phyloP scores from a whole-genome alignment of 345 rosid genomes.

The Gossypium longicalyx region DNA sequence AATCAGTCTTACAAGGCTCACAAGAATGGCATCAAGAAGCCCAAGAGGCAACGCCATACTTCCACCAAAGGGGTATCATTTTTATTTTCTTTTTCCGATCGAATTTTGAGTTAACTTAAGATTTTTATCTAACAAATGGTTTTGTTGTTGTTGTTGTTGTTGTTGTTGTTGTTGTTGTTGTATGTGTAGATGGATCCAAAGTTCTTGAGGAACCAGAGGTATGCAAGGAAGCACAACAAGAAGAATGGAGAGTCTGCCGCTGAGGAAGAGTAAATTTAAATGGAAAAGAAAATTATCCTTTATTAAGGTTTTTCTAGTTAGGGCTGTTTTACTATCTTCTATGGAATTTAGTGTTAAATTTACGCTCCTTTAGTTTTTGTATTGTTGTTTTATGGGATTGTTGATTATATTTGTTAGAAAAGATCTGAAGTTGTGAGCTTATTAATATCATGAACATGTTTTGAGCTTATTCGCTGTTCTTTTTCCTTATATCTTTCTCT shows the following conservation, averaged over 20 bases:
- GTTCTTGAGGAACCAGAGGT: conserved; percentile 99
- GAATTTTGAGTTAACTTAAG: neutral
- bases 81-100: neutral
- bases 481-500: neutral
- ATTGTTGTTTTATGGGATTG: neutral
- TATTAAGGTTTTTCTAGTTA: conserved; percentile 7
- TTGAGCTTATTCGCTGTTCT: neutral
- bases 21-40: conserved; percentile 97
- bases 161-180: neutral
- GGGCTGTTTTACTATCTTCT: neutral
- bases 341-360: neutral
- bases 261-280: conserved; percentile 28
- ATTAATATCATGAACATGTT: neutral
- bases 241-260: conserved; percentile 38
- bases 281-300: neutral
- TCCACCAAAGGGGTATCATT: conserved; percentile 83
- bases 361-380: neutral
- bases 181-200: conserved; percentile 83
- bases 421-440: conserved; percentile 7
- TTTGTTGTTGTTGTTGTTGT: neutral
- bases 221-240: conserved; percentile 91
- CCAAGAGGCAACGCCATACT: conserved; percentile 83
- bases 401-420: neutral
- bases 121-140: neutral
- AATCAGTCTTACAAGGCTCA: conserved; percentile 98